A percentile compares a stretch with the other conserved stretches of the same genome.
Evolutionary conservation across 139 green algal species (phyloP).

Genomic region (Tetradesmus lagerheimii): DNA sequence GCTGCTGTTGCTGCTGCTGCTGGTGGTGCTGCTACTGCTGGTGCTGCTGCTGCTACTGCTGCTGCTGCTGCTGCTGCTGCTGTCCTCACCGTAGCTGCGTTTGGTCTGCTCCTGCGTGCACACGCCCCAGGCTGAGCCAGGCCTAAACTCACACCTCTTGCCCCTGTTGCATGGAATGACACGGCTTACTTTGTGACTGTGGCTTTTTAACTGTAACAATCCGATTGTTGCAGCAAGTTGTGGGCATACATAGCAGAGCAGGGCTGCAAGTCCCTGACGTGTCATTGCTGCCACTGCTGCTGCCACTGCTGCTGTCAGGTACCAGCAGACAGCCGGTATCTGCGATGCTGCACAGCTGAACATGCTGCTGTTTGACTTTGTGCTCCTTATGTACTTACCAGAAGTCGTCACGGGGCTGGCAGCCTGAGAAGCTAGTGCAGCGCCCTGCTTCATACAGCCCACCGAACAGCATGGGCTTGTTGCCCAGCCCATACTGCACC

Average conservation of each 20-base stretch:
- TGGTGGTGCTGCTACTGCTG: no score
- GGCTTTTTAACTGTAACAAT: no score
- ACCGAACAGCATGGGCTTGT: not conserved
- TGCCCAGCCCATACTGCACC: not conserved
- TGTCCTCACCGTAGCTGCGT: slow-evolving; percentile 19
- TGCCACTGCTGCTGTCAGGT: not conserved
- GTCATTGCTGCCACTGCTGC: not conserved
- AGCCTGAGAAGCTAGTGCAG: not conserved
- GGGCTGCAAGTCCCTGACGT: not conserved
- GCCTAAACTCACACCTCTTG: not conserved
- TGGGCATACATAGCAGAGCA: no score
- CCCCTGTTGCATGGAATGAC: not conserved
- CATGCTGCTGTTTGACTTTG: no score
- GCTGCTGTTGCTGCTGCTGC: slow-evolving; percentile 1
- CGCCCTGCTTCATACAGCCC: not conserved
- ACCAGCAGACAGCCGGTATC: not conserved
- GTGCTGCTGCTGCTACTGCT: no score
- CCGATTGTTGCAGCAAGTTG: no score
- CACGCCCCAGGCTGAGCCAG: not conserved
- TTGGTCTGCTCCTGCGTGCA: not conserved
- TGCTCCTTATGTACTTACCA: not conserved
- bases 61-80: not conserved
- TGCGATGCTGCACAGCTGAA: no score
- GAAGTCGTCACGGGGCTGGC: not conserved
- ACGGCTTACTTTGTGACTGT: no score